Percentiles rank a stretch among this genome's conserved stretches.
Conservation (phyloP, 345 rosid genomes). For the Dipteronia dyeriana region DNA sequence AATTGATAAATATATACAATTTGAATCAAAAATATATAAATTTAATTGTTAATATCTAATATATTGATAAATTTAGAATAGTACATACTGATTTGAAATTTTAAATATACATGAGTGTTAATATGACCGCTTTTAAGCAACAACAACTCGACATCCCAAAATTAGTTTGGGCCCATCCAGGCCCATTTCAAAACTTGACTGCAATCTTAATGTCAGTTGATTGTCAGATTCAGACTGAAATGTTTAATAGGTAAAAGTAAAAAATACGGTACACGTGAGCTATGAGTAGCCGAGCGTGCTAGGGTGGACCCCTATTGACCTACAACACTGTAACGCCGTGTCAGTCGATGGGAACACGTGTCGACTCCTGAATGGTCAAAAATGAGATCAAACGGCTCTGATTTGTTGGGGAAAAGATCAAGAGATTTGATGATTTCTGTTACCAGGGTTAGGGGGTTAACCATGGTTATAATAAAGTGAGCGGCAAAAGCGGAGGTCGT, state of each 20-base stretch:
- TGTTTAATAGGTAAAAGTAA: background rate
- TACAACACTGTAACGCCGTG: background rate
- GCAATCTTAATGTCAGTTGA: background rate
- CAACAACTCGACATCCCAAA: too few species aligned
- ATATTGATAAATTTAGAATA: too few species aligned
- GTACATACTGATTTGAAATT: too few species aligned
- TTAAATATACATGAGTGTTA: too few species aligned
- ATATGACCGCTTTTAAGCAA: too few species aligned
- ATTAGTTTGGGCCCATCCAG: too few species aligned
- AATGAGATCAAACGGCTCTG: background rate
- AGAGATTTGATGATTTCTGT: too few species aligned
- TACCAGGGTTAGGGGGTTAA: background rate
- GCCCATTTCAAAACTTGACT: too few species aligned
- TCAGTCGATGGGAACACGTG: background rate
- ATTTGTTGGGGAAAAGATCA: background rate
- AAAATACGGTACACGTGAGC: slow-evolving; percentile 20
- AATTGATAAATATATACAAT: too few species aligned
- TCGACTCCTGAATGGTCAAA: background rate
- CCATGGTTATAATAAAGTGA: slow-evolving; percentile 13
- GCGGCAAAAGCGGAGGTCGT: slow-evolving; percentile 33
- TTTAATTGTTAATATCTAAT: too few species aligned
- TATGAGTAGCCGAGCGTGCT: slow-evolving; percentile 11
- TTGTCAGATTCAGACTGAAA: background rate
- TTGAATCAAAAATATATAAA: too few species aligned
- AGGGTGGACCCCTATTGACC: slow-evolving; percentile 13